Conservation (phyloP, 371 early-diverging fungal species). For the Basidiobolus meristosporus region DNA sequence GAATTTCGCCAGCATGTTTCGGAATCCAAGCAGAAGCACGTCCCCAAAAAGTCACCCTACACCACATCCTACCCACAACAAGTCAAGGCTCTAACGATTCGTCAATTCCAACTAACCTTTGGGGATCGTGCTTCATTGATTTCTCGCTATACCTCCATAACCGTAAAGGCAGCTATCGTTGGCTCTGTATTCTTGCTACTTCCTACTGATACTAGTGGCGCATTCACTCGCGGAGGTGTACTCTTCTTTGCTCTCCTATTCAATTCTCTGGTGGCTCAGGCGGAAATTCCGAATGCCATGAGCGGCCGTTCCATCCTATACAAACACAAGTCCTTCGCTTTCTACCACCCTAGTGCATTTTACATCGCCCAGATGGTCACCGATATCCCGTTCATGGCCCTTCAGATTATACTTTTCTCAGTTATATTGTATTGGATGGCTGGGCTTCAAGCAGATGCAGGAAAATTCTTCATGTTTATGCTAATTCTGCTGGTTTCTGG, state of each 20-base stretch:
- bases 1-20: constrained; percentile 16
- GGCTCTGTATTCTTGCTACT: constrained; percentile 37
- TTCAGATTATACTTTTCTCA: constrained; percentile 22
- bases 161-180: constrained; percentile 31
- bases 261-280: constrained; percentile 23
- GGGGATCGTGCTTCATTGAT: constrained; percentile 14
- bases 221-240: constrained; percentile 43
- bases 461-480: constrained; percentile 29
- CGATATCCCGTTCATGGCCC: constrained; percentile 11
- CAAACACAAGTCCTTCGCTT: constrained; percentile 41
- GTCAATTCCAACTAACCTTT: constrained; percentile 20
- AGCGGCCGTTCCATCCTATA: constrained; percentile 34
- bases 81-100: constrained; percentile 18
- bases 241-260: constrained; percentile 30
- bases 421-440: constrained; percentile 31
- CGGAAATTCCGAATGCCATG: constrained; percentile 23
- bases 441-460: constrained; percentile 22
- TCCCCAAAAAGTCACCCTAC: constrained; percentile 16
- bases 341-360: constrained; percentile 39
- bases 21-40: constrained; percentile 17
- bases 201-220: constrained; percentile 20
- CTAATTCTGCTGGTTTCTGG: constrained; percentile 20
- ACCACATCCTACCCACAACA: constrained; percentile 24
- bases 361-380: constrained; percentile 30
- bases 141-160: constrained; percentile 20